A percentile compares a stretch with the other conserved stretches of the same genome.
phyloP scores from a whole-genome alignment of 164 flowering plant genomes.

The Berberis thunbergii region DNA sequence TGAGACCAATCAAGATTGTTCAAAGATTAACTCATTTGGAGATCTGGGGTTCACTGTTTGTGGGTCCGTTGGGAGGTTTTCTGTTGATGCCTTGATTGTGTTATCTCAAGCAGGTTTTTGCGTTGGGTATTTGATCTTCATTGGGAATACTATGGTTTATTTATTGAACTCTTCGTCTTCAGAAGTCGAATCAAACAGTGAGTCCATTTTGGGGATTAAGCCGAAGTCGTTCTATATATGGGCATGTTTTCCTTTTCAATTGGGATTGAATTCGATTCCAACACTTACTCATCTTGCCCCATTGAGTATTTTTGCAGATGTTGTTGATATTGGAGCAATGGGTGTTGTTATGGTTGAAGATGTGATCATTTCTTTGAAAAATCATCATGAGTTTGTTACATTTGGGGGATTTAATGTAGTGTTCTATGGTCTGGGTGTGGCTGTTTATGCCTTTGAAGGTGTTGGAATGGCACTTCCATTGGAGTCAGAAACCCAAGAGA shows the following conservation, averaged over 20 bases:
- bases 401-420: conserved; percentile 56
- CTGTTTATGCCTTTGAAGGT: conserved; percentile 82
- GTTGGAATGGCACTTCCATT: conserved; percentile 77
- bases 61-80: conserved; percentile 33
- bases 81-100: conserved; percentile 47
- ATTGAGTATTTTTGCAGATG: conserved; percentile 85
- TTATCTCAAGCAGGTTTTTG: conserved; percentile 59
- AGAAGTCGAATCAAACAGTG: not conserved
- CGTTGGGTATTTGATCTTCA: conserved; percentile 37
- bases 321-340: conserved; percentile 80
- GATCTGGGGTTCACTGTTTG: conserved; percentile 49
- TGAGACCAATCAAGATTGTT: conserved; percentile 14
- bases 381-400: conserved; percentile 32
- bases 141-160: conserved; percentile 49
- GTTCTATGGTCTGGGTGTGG: conserved; percentile 73
- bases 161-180: conserved; percentile 17
- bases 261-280: conserved; percentile 70
- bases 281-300: conserved; percentile 84
- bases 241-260: conserved; percentile 71
- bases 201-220: conserved; percentile 10
- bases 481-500: conserved; percentile 59
- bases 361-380: conserved; percentile 24
- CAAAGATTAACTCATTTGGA: conserved; percentile 40
- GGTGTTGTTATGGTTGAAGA: conserved; percentile 80
- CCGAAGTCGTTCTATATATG: conserved; percentile 44